Conservation (phyloP, 2,329 filamentous ascomycete genomes). For the Ploettnerulaceae sp. region DNA sequence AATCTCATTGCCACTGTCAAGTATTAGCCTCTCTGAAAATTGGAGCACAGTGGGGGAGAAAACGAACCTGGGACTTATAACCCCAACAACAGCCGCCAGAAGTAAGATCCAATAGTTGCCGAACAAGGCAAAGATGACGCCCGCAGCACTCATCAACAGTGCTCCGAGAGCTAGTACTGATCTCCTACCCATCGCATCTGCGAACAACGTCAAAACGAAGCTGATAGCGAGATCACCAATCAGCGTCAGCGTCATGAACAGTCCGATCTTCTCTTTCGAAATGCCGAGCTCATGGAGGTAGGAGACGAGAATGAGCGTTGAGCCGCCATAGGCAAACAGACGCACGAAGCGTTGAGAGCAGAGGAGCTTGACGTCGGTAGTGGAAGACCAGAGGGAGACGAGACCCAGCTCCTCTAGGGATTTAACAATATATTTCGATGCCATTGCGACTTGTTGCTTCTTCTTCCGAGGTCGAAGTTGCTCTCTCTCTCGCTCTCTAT, state of each 20-base stretch:
- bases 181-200: slow-evolving; percentile 52
- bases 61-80: slow-evolving; percentile 51
- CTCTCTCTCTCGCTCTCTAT: not conserved
- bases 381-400: slow-evolving; percentile 38
- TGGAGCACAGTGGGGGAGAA: not conserved
- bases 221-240: slow-evolving; percentile 55
- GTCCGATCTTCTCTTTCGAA: slow-evolving; percentile 48
- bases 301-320: slow-evolving; percentile 52
- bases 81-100: slow-evolving; percentile 52
- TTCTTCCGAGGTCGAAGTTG: not conserved
- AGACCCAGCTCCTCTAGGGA: slow-evolving; percentile 42
- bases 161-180: slow-evolving; percentile 51
- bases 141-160: slow-evolving; percentile 50
- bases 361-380: slow-evolving; percentile 51
- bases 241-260: slow-evolving; percentile 63
- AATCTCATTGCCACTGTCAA: slow-evolving; percentile 55
- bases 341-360: slow-evolving; percentile 56
- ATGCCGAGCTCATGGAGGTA: slow-evolving; percentile 49
- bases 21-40: not conserved
- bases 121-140: slow-evolving; percentile 48
- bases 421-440: slow-evolving; percentile 18
- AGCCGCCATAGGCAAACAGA: slow-evolving; percentile 58
- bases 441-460: slow-evolving; percentile 18
- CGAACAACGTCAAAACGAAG: slow-evolving; percentile 52
- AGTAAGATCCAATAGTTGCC: slow-evolving; percentile 55